phyloP scores from a whole-genome alignment of 495 filamentous ascomycete species.

The Chaetomium tenue region DNA sequence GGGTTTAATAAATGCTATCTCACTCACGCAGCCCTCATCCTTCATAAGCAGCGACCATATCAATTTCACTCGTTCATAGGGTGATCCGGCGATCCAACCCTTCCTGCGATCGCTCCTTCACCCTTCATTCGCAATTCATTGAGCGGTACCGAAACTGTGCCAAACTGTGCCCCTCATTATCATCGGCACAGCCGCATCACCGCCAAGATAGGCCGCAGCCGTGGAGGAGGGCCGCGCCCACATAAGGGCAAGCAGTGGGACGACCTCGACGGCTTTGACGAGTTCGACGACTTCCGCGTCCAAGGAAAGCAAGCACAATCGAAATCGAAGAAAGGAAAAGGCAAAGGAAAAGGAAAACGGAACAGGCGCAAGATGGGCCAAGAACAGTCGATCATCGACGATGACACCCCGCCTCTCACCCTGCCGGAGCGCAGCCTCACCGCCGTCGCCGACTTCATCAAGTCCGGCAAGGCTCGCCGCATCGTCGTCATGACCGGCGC shows the following conservation, averaged over 20 bases:
- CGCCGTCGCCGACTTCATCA: slow-evolving; percentile 73
- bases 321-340: slow-evolving; percentile 30
- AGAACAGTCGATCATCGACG: slow-evolving; percentile 55
- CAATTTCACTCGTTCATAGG: background rate
- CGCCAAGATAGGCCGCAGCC: slow-evolving; percentile 33
- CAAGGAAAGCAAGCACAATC: slow-evolving; percentile 18
- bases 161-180: slow-evolving; percentile 9
- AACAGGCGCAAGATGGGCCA: slow-evolving; percentile 46
- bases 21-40: background rate
- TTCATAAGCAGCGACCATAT: background rate
- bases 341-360: slow-evolving; percentile 14
- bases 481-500: slow-evolving; percentile 80
- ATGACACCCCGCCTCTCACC: slow-evolving; percentile 60
- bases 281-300: slow-evolving; percentile 26
- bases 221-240: slow-evolving; percentile 18
- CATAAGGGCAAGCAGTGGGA: slow-evolving; percentile 20
- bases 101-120: background rate
- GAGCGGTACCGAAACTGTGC: no score
- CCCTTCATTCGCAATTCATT: background rate
- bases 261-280: slow-evolving; percentile 19
- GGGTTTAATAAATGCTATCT: no score
- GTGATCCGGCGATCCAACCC: no score
- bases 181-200: slow-evolving; percentile 7
- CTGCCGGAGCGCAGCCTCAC: slow-evolving; percentile 66
- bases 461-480: slow-evolving; percentile 59